Evolutionary conservation across 2,329 filamentous ascomycete genomes (phyloP), one percentile per base, ranked within the genome.

Genomic region (Triangularia setosa): DNA sequence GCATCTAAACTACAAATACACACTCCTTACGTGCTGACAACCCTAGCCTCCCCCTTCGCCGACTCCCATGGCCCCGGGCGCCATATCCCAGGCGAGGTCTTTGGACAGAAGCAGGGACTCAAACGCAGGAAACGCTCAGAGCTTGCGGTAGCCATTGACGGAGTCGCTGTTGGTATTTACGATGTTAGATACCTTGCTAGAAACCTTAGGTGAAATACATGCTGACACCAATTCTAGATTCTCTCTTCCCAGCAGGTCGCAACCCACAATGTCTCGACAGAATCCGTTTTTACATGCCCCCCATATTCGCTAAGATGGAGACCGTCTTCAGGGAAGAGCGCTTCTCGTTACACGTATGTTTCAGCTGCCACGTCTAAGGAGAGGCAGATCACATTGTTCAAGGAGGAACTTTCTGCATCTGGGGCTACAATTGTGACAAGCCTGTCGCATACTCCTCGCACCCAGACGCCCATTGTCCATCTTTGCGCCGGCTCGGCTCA

Each of bases 241-340:
- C 81, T 86, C 3, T 83, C 85, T 3, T 84, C 86, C 5, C 81
- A 84, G 66, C 78, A 89, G 66, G 81, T 89, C 70, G 89, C 87
- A 6, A 89, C 87, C 1, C 89, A 89, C 73, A 86, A 87, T 23
- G 83, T 90, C 65, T 84, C 87, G 25, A 87, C 87, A 1, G 85
- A 88, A 73, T 83, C 87, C 61, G 81, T 80, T 60, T 87, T 90
- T 73, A 85, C 85, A 61, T 89, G 87, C 74, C 75, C 86, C 8
- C 83, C 86, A 21, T 83, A 80, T 73, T 89, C 87, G 16, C 74
- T 88, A 52, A 80, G 85, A 68, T 78, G 81, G 67, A 81, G 84
- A 69, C 78, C 78, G 55, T 74, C 80, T 11, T 79, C 79, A 23
- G 78, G 76, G 62, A 80, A 76, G 67, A 80, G 82, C 64, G 76